These are phyloP conservation scores for Fusarium mexicanum DNA, from an alignment of 2,329 filamentous ascomycete species.

Conservation along the genomic window DNA sequence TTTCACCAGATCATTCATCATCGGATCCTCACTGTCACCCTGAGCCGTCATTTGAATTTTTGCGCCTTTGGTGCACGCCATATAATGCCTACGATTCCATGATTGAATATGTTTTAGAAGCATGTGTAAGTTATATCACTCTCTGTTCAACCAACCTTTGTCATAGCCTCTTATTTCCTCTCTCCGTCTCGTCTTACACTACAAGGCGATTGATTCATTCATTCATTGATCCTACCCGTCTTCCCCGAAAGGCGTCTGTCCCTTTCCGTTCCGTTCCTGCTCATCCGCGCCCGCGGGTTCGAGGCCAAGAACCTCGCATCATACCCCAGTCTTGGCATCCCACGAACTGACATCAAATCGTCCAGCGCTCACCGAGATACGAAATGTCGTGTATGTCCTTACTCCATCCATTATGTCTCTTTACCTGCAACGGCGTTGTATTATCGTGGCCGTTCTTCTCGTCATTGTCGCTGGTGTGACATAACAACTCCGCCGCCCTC, in stretches of 20 bases:
- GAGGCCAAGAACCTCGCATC: conserved; percentile 43
- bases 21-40: conserved; percentile 18
- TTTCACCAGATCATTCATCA: not conserved
- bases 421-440: conserved; percentile 18
- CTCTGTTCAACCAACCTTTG: not conserved
- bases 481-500: not conserved
- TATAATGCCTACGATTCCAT: conserved; percentile 48
- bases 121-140: conserved; percentile 52
- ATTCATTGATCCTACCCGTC: conserved; percentile 11
- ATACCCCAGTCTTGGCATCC: conserved; percentile 48
- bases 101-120: conserved; percentile 53
- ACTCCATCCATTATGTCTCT: conserved; percentile 6
- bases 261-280: conserved; percentile 24
- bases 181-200: not conserved
- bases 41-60: conserved; percentile 33
- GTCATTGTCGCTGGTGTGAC: conserved; percentile 3
- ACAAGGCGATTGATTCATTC: not conserved
- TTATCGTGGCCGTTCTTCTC: conserved; percentile 13
- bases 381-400: conserved; percentile 60
- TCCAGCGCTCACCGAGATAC: conserved; percentile 59
- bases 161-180: not conserved
- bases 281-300: conserved; percentile 31
- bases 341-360: conserved; percentile 46
- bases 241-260: conserved; percentile 13
- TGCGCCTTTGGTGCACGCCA: conserved; percentile 45